These are phyloP conservation scores for Pisolithus tinctorius DNA, from an alignment of 768 basidiomycete genomes.

Conservation along the genomic window DNA sequence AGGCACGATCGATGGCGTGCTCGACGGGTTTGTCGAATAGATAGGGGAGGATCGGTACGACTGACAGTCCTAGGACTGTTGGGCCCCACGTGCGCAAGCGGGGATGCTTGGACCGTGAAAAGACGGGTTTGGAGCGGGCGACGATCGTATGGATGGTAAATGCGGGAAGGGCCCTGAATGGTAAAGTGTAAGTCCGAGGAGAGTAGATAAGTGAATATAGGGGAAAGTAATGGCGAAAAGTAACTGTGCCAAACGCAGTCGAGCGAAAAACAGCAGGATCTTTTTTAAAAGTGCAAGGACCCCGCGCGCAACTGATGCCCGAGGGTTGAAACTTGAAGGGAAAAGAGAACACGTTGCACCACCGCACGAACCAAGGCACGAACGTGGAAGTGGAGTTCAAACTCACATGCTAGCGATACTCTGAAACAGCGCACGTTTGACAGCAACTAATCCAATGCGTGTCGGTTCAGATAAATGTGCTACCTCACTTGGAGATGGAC, in stretches of 20 bases:
- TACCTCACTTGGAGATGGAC: constrained; percentile 62
- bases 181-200: neutral
- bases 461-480: constrained; percentile 64
- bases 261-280: neutral
- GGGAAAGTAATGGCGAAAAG: constrained; percentile 3
- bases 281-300: neutral
- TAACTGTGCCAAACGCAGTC: neutral
- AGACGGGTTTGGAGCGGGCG: constrained; percentile 62
- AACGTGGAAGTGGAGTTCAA: constrained; percentile 13
- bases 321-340: neutral
- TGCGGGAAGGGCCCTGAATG: constrained; percentile 67
- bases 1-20: constrained; percentile 55
- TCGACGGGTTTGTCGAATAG: constrained; percentile 80
- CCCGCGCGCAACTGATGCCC: neutral
- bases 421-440: constrained; percentile 74
- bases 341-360: neutral
- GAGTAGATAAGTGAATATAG: neutral
- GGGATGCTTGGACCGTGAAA: constrained; percentile 49
- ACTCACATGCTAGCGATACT: constrained; percentile 74
- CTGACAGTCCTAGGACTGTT: constrained; percentile 63
- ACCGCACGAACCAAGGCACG: neutral
- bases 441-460: constrained; percentile 58
- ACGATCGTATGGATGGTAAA: constrained; percentile 84
- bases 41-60: constrained; percentile 69
- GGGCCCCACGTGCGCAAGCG: constrained; percentile 69